phyloP scores from a whole-genome alignment of 75 land plant species.

The Cupressus sempervirens region DNA sequence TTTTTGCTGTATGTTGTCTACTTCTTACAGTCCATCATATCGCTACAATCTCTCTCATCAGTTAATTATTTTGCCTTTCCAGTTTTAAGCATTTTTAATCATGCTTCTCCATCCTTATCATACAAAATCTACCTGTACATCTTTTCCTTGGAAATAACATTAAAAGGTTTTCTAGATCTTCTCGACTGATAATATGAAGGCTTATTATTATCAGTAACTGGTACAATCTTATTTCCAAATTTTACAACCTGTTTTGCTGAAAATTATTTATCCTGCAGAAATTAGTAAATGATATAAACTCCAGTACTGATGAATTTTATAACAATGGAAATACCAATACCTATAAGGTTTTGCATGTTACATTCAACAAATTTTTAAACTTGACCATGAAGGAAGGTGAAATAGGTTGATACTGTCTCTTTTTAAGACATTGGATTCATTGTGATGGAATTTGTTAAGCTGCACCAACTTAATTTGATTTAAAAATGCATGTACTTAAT shows the following conservation, averaged over 20 bases:
- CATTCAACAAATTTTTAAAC: background rate
- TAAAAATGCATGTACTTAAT: background rate
- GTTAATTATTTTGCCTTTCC: background rate
- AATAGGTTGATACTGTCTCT: background rate
- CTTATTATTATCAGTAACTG: background rate
- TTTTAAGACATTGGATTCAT: background rate
- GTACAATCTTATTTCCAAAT: background rate
- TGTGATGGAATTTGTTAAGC: background rate
- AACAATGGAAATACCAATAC: background rate
- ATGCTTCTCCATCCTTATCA: background rate
- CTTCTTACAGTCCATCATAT: background rate
- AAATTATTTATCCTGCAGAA: background rate
- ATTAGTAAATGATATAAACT: background rate
- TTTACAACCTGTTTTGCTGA: background rate
- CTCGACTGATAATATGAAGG: background rate
- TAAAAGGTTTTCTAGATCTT: background rate
- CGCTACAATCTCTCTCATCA: background rate
- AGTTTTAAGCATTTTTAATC: background rate
- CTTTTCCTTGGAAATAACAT: background rate
- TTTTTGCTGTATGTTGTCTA: background rate
- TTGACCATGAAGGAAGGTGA: background rate
- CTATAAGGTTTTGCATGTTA: background rate
- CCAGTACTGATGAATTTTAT: background rate
- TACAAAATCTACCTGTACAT: background rate
- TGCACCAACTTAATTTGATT: background rate